Evolutionary conservation across 2,329 filamentous ascomycete species (phyloP).

Genomic region (Thelonectria blattea): DNA sequence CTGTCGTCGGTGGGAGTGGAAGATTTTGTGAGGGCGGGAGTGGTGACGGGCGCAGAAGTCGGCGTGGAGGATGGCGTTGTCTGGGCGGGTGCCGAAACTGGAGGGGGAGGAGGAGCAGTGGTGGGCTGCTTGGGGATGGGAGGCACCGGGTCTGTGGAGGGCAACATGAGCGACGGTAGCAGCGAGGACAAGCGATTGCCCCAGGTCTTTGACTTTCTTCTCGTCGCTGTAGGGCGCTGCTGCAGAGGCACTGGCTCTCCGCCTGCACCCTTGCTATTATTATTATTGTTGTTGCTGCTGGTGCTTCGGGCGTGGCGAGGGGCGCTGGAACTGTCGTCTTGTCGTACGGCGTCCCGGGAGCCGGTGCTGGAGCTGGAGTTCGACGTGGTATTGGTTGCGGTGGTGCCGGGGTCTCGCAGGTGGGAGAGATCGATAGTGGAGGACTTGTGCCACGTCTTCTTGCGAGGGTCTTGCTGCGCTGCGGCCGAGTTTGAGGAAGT

Average conservation of each 20-base stretch:
- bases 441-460: slow-evolving; percentile 35
- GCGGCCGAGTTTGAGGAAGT: slow-evolving; percentile 16
- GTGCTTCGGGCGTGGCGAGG: slow-evolving; percentile 2
- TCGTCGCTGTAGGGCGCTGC: slow-evolving; percentile 25
- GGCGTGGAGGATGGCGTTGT: slow-evolving; percentile 20
- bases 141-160: slow-evolving; percentile 39
- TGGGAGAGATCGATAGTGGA: slow-evolving; percentile 34
- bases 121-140: slow-evolving; percentile 32
- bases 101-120: slow-evolving; percentile 33
- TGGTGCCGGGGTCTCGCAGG: slow-evolving; percentile 22
- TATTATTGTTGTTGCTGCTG: slow-evolving; percentile 1
- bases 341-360: slow-evolving; percentile 30
- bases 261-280: slow-evolving; percentile 10
- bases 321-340: slow-evolving; percentile 16
- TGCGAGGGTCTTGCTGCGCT: slow-evolving; percentile 26
- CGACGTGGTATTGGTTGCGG: slow-evolving; percentile 2
- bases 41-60: slow-evolving; percentile 22
- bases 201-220: slow-evolving; percentile 46
- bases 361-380: slow-evolving; percentile 21
- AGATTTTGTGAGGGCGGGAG: slow-evolving; percentile 34
- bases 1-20: slow-evolving; percentile 38
- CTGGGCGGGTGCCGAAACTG: slow-evolving; percentile 24
- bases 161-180: slow-evolving; percentile 47
- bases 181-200: slow-evolving; percentile 45
- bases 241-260: slow-evolving; percentile 31